phyloP scores from a whole-genome alignment of 495 filamentous ascomycete species.

The Penicillium cosmopolitanum region DNA sequence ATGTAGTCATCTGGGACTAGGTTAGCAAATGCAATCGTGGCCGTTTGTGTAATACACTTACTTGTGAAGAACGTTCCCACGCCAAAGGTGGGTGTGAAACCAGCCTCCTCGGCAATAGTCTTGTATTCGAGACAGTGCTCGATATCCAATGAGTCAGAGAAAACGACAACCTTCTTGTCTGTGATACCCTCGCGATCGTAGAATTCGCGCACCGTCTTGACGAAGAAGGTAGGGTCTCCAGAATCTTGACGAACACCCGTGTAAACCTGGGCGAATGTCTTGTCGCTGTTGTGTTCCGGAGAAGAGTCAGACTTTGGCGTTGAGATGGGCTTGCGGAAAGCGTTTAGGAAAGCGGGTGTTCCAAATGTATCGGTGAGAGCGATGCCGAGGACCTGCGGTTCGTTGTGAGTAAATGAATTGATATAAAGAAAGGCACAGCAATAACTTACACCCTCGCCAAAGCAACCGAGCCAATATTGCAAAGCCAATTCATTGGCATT shows the following conservation, averaged over 20 bases:
- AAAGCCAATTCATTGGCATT: slow-evolving; percentile 82
- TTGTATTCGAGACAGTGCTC: slow-evolving; percentile 92
- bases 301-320: slow-evolving; percentile 21
- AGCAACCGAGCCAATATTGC: slow-evolving; percentile 86
- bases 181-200: slow-evolving; percentile 77
- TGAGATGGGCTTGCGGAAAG: slow-evolving; percentile 68
- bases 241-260: slow-evolving; percentile 92
- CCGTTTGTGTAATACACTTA: slow-evolving; percentile 23
- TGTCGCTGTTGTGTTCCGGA: slow-evolving; percentile 11
- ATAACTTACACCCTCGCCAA: slow-evolving; percentile 73
- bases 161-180: slow-evolving; percentile 91
- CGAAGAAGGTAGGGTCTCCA: slow-evolving; percentile 81
- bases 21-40: background rate
- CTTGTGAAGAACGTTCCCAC: slow-evolving; percentile 95
- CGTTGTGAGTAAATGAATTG: background rate
- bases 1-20: slow-evolving; percentile 71
- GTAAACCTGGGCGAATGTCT: slow-evolving; percentile 84
- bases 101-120: slow-evolving; percentile 72
- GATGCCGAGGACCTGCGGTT: slow-evolving; percentile 72
- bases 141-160: slow-evolving; percentile 92
- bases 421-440: background rate
- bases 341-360: slow-evolving; percentile 83
- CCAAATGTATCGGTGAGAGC: slow-evolving; percentile 98
- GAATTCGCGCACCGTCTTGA: slow-evolving; percentile 83
- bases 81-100: slow-evolving; percentile 85